These are phyloP conservation scores for Neurospora sp. DNA, from an alignment of 495 filamentous ascomycete genomes.

Conservation along the genomic window DNA sequence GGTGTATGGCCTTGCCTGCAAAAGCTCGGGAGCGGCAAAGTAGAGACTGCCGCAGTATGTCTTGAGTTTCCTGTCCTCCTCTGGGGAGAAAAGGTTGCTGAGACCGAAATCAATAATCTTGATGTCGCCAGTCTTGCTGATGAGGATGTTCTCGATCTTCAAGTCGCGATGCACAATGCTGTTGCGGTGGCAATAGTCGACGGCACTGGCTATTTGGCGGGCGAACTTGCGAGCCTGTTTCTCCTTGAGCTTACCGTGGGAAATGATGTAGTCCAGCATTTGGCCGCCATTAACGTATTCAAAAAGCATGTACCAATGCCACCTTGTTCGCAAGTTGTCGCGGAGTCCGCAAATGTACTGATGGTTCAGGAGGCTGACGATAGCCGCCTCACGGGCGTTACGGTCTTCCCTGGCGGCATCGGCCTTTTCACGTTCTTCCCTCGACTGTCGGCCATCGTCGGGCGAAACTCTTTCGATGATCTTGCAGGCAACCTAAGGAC, in stretches of 20 bases:
- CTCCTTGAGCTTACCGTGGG: constrained; percentile 92
- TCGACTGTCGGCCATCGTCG: constrained; percentile 63
- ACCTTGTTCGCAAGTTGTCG: constrained; percentile 88
- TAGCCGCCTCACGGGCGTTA: constrained; percentile 91
- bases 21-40: constrained; percentile 90
- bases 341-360: constrained; percentile 96
- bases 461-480: constrained; percentile 86
- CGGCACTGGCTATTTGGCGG: constrained; percentile 92
- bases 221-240: constrained; percentile 98
- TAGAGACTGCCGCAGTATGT: constrained; percentile 98
- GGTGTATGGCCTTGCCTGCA: constrained; percentile 89
- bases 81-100: constrained; percentile 90
- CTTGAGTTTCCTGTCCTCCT: constrained; percentile 61
- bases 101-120: constrained; percentile 99
- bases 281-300: constrained; percentile 99
- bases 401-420: constrained; percentile 95
- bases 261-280: constrained; percentile 99
- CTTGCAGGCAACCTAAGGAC: constrained; percentile 77
- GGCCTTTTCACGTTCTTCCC: constrained; percentile 72
- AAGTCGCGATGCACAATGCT: constrained; percentile 97
- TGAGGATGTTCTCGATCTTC: constrained; percentile 99
- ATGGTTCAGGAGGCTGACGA: constrained; percentile 88
- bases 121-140: constrained; percentile 98
- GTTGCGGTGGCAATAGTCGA: constrained; percentile 98
- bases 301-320: constrained; percentile 99